Conservation (phyloP, 768 basidiomycete species). For the Trametes cinnabarina region DNA sequence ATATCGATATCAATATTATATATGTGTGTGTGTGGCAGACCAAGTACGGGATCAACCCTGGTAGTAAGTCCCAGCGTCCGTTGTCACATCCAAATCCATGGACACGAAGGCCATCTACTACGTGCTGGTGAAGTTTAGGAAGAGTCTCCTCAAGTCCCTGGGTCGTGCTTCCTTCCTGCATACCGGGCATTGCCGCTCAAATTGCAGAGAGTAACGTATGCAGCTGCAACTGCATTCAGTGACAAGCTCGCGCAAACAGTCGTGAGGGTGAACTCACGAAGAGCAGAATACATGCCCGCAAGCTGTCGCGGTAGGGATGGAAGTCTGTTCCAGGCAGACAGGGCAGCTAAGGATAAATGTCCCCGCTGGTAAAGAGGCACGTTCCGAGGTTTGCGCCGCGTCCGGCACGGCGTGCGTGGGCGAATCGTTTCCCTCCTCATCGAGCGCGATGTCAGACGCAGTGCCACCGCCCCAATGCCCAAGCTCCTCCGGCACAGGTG, state of each 20-base stretch:
- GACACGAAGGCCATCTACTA: too few species aligned
- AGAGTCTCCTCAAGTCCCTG: slow-evolving; percentile 18
- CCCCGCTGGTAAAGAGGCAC: background rate
- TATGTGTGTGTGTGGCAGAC: too few species aligned
- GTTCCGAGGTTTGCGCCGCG: background rate
- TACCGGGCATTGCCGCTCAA: slow-evolving; percentile 16
- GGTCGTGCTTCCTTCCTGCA: slow-evolving; percentile 10
- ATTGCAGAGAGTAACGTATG: slow-evolving; percentile 4
- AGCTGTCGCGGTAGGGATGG: slow-evolving; percentile 27
- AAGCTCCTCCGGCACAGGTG: slow-evolving; percentile 6
- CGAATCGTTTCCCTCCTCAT: background rate
- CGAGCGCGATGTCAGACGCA: background rate
- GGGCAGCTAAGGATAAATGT: slow-evolving; percentile 27
- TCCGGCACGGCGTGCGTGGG: background rate
- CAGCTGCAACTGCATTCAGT: slow-evolving; percentile 10
- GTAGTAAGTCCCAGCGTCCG: too few species aligned
- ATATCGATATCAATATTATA: too few species aligned
- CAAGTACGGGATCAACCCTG: too few species aligned
- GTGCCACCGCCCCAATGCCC: background rate
- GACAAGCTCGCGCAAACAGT: background rate
- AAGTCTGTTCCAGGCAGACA: slow-evolving; percentile 29
- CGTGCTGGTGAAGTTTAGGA: background rate
- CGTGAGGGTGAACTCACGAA: slow-evolving; percentile 25
- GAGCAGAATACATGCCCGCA: slow-evolving; percentile 37
- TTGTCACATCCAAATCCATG: too few species aligned